Percentiles rank a stretch among this genome's conserved stretches.
These are phyloP conservation scores for Cladophialophora carrionii DNA, from an alignment of 2,329 filamentous ascomycete species.

Conservation along the genomic window DNA sequence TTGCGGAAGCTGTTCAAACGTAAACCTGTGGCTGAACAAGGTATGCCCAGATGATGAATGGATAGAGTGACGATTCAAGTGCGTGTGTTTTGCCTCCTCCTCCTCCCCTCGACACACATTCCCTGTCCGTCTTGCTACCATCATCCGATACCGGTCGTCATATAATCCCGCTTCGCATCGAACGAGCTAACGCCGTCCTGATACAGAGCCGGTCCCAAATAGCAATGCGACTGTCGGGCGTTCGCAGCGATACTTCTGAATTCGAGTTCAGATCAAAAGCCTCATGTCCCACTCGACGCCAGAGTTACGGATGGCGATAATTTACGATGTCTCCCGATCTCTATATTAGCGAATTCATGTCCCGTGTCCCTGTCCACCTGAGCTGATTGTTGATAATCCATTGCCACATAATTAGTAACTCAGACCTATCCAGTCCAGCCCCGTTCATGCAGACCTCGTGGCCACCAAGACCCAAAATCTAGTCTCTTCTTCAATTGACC, in stretches of 20 bases:
- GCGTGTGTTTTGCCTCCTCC: slow-evolving; percentile 5
- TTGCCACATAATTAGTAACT: neutral
- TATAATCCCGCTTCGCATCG: neutral
- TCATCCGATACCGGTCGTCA: neutral
- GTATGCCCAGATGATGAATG: slow-evolving; percentile 27
- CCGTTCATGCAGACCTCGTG: slow-evolving; percentile 7
- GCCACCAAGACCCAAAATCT: slow-evolving; percentile 28
- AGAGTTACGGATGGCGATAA: neutral
- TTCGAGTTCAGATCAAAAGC: neutral
- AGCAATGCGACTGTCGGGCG: neutral
- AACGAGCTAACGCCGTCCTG: neutral
- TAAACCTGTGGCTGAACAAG: slow-evolving; percentile 33
- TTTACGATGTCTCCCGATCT: neutral
- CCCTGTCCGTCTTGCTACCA: neutral
- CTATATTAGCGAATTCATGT: neutral
- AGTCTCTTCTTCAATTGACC: slow-evolving; percentile 20
- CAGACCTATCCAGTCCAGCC: no score
- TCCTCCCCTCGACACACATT: neutral
- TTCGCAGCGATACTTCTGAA: slow-evolving; percentile 7
- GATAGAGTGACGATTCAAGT: slow-evolving; percentile 5
- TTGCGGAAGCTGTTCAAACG: slow-evolving; percentile 34
- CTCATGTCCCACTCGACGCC: neutral
- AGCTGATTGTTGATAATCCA: neutral
- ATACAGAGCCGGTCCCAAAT: neutral
- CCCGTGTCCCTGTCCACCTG: neutral